Conservation (phyloP, 257 asterid species). For the Solanum paucissectum region DNA sequence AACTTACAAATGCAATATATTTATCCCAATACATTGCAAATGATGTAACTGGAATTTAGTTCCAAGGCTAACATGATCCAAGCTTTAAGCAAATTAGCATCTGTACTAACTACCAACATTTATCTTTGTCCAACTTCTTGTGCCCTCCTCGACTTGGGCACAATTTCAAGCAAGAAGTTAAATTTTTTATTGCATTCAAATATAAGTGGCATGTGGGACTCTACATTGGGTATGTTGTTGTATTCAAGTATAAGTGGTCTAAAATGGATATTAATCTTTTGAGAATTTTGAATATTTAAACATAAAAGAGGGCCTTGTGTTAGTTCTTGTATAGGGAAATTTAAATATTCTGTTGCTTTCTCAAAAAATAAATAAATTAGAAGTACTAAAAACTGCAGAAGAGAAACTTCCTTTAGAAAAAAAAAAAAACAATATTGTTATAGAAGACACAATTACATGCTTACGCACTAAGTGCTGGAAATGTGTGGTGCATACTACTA, state of each 20-base stretch:
- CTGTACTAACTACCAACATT: background rate
- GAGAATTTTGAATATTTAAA: background rate
- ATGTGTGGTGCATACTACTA: background rate
- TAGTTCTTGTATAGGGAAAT: background rate
- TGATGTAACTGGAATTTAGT: background rate
- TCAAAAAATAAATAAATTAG: background rate
- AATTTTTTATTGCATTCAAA: background rate
- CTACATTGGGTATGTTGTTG: background rate
- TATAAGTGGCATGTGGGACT: background rate
- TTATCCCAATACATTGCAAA: background rate
- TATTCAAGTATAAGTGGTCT: background rate
- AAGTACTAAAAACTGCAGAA: background rate
- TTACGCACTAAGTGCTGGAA: background rate
- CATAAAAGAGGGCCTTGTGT: background rate
- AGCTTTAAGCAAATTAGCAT: background rate
- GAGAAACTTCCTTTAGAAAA: background rate
- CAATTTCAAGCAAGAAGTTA: background rate
- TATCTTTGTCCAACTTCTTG: background rate
- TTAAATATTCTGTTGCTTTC: background rate
- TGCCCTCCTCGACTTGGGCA: background rate
- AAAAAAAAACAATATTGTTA: background rate
- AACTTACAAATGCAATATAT: background rate
- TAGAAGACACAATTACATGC: background rate
- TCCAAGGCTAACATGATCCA: background rate
- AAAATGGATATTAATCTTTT: background rate